Evolutionary conservation across 176 grass and related monocot genomes (phyloP).

Genomic region (Oropetium thomaeum): DNA sequence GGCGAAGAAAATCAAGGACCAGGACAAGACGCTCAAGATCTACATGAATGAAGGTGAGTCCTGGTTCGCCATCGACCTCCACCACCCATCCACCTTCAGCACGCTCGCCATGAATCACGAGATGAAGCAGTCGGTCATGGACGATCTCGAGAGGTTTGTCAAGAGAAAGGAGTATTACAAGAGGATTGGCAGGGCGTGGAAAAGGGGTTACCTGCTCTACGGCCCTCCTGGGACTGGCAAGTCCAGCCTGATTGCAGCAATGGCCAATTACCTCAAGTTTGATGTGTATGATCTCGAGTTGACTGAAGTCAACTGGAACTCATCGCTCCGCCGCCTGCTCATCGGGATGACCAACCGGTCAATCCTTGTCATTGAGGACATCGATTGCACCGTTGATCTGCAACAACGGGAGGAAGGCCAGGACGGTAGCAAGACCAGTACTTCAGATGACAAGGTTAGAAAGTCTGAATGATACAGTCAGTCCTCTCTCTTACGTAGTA

Average conservation of each 20-base stretch:
- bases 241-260: constrained; percentile 87
- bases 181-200: constrained; percentile 89
- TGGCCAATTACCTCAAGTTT: constrained; percentile 93
- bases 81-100: constrained; percentile 78
- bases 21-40: constrained; percentile 67
- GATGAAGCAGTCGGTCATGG: constrained; percentile 61
- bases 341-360: constrained; percentile 71
- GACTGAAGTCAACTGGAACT: constrained; percentile 72
- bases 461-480: background rate
- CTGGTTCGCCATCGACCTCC: constrained; percentile 68
- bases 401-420: constrained; percentile 50
- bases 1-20: constrained; percentile 61
- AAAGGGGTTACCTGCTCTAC: constrained; percentile 81
- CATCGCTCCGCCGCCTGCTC: constrained; percentile 52
- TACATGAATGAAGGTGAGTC: constrained; percentile 78
- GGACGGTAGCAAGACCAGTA: constrained; percentile 31
- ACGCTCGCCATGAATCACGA: constrained; percentile 71
- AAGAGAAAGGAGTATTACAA: constrained; percentile 83
- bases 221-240: constrained; percentile 88
- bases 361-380: constrained; percentile 91
- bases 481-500: background rate
- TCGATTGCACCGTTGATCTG: constrained; percentile 72
- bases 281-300: constrained; percentile 93
- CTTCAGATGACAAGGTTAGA: constrained; percentile 51
- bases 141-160: constrained; percentile 73